Conservation (phyloP, 2,329 filamentous ascomycete species). For the Thermochaetoides dissita region DNA sequence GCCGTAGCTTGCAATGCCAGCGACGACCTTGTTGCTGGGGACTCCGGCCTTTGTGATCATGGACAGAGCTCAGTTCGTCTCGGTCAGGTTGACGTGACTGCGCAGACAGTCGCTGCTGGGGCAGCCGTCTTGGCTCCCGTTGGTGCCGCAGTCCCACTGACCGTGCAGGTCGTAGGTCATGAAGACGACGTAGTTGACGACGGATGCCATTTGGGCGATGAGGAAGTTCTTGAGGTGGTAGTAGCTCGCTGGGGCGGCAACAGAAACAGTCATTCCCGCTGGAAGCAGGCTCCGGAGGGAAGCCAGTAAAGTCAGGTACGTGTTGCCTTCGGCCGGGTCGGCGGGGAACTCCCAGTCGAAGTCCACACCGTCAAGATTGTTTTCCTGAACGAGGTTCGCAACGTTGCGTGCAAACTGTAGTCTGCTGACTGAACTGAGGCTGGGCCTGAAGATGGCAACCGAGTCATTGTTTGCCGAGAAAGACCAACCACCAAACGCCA, state of each 20-base stretch:
- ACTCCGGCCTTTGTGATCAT: slow-evolving; percentile 14
- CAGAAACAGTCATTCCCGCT: slow-evolving; percentile 8
- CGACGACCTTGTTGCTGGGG: slow-evolving; percentile 7
- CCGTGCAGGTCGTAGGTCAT: slow-evolving; percentile 26
- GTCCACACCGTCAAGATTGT: slow-evolving; percentile 27
- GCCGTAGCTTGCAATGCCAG: slow-evolving; percentile 12
- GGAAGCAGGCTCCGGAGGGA: slow-evolving; percentile 6
- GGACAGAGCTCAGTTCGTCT: slow-evolving; percentile 3
- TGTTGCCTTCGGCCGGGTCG: slow-evolving; percentile 14
- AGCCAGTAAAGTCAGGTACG: slow-evolving; percentile 21
- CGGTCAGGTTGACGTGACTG: slow-evolving; percentile 8
- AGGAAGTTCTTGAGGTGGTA: slow-evolving; percentile 20
- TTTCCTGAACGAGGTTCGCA: slow-evolving; percentile 24
- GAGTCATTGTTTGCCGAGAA: slow-evolving; percentile 2
- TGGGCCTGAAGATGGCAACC: slow-evolving; percentile 7
- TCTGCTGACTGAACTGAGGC: slow-evolving; percentile 3
- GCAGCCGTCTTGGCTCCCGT: slow-evolving; percentile 15
- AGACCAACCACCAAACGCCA: slow-evolving; percentile 13
- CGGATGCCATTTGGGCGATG: slow-evolving; percentile 12
- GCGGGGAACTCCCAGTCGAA: slow-evolving; percentile 27
- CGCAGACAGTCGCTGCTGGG: slow-evolving; percentile 13
- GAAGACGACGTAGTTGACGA: slow-evolving; percentile 21
- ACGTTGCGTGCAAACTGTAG: slow-evolving; percentile 22
- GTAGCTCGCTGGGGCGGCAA: slow-evolving; percentile 16
- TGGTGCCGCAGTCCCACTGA: slow-evolving; percentile 18